Base-by-base conservation (phyloP, 2,329 filamentous ascomycete species). In the Penicillium sp. region DNA sequence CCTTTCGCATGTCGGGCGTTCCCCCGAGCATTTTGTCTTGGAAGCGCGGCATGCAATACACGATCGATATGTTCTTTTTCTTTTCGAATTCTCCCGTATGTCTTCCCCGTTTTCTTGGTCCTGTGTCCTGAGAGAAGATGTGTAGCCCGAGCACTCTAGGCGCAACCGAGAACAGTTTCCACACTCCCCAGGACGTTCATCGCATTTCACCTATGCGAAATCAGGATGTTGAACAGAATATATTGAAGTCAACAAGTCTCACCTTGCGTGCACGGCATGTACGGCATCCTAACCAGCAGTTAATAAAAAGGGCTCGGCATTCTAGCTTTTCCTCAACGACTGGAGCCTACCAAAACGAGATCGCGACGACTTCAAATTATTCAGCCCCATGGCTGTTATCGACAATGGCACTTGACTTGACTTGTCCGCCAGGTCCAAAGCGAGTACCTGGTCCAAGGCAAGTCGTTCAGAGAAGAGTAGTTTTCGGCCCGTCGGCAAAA, bases 221-320 rank as follows among this genome's bases (percentile, higher is more conserved):
- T 20, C 30, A 30, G 7, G 6, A 18, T 7, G 21, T 9, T 21
- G 2, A 6, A 17, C 26, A 26, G 4, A 24, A 17, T n/a, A 40
- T 7, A 2, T 40, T 4, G 15, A 37, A 17, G 23, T 13, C 7
- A 9, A 29, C 10, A 9, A 40, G 3, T 51, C 59, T 56, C 32
- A 61, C 59, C 51, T 61, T 61, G 12, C 59, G 59, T n/a, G 59
- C 57, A 13, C 59, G 57, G 42, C 59, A 61, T 4, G 59, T 61
- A 15, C 53, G 55, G 49, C 57, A 61, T 13, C 59, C 59, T 60
- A 17, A 40, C 13, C 13, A 18, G 30, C 2, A 4, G 18, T 49
- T 46, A 52, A 27, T 26, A 12, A 36, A 27, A 27, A 6, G n/a
- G n/a, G n/a, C n/a, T 4, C 32, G 12, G 12, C 7, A 7, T 27